A percentile compares a stretch with the other conserved stretches of the same genome.
Conservation (phyloP, 2,329 filamentous ascomycete species). For the Grosmannia huntii region DNA sequence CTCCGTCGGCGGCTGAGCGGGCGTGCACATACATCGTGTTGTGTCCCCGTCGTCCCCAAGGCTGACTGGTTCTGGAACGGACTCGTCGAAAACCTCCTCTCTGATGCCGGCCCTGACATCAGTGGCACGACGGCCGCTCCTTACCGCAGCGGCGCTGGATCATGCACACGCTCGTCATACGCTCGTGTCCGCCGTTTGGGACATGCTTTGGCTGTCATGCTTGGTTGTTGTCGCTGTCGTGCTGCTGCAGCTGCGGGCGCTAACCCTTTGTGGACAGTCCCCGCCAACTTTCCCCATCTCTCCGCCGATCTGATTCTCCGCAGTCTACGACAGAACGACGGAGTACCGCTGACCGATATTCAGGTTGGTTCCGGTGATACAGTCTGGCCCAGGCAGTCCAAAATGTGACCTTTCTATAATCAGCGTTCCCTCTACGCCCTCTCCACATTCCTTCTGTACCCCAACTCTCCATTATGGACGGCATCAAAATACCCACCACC, state of each 20-base stretch:
- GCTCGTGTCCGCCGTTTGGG: constrained; percentile 1
- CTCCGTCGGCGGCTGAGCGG: constrained; percentile 14
- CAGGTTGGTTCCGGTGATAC: no score
- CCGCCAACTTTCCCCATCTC: not conserved
- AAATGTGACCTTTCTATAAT: no score
- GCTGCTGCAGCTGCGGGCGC: not conserved
- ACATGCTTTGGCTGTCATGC: not conserved
- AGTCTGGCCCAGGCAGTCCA: no score
- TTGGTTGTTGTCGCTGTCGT: no score
- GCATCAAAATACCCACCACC: not conserved
- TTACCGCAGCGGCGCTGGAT: constrained; percentile 14
- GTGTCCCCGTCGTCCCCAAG: not conserved
- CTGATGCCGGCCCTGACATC: constrained; percentile 12
- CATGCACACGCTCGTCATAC: constrained; percentile 13
- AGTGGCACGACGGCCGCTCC: constrained; percentile 13
- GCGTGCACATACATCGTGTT: constrained; percentile 12
- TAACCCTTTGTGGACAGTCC: not conserved
- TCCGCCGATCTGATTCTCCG: no score
- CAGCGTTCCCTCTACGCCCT: no score
- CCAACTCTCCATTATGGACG: not conserved
- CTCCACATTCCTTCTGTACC: not conserved
- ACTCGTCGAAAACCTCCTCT: not conserved
- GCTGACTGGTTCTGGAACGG: not conserved
- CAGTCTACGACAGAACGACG: no score
- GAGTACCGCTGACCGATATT: no score